Percentiles rank a stretch among this genome's conserved stretches.
These are phyloP conservation scores for Leptodermis oblonga DNA, from an alignment of 257 asterid genomes.

Conservation along the genomic window DNA sequence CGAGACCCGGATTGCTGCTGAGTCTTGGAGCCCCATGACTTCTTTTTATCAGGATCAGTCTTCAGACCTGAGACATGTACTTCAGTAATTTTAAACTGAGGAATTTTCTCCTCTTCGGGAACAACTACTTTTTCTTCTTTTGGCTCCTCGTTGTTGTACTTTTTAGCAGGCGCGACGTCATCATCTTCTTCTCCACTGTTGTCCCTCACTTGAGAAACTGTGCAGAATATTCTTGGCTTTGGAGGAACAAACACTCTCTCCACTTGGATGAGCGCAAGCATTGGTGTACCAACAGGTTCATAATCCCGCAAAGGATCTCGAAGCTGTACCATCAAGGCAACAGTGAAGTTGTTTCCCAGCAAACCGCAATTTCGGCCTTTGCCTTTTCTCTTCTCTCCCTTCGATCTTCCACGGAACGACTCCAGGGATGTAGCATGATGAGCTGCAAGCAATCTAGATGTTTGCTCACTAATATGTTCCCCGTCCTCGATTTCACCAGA, in stretches of 20 bases:
- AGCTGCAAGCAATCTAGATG: constrained; percentile 80
- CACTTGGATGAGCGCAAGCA: constrained; percentile 96
- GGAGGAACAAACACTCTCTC: constrained; percentile 91
- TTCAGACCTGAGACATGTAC: constrained; percentile 81
- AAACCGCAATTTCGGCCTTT: constrained; percentile 67
- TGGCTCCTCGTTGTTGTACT: constrained; percentile 32
- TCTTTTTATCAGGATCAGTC: constrained; percentile 63
- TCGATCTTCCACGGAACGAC: constrained; percentile 56
- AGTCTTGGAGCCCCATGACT: constrained; percentile 73
- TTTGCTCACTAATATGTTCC: constrained; percentile 63
- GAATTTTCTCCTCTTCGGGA: constrained; percentile 46
- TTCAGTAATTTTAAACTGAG: constrained; percentile 75
- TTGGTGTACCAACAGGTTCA: constrained; percentile 90
- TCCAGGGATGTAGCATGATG: constrained; percentile 78
- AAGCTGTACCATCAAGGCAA: constrained; percentile 92
- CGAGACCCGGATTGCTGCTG: constrained; percentile 91
- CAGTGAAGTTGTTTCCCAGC: constrained; percentile 86
- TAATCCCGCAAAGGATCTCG: constrained; percentile 88
- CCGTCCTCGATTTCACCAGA: constrained; percentile 78
- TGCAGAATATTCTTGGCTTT: constrained; percentile 65
- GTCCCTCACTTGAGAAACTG: constrained; percentile 45
- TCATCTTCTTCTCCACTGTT: constrained; percentile 41
- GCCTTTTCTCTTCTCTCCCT: constrained; percentile 73
- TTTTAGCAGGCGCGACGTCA: constrained; percentile 19
- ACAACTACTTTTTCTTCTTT: constrained; percentile 41